Percentiles rank a stretch among this genome's conserved stretches.
phyloP scores from a whole-genome alignment of 208 protist genomes.

The Herpetomonas tarakana region DNA sequence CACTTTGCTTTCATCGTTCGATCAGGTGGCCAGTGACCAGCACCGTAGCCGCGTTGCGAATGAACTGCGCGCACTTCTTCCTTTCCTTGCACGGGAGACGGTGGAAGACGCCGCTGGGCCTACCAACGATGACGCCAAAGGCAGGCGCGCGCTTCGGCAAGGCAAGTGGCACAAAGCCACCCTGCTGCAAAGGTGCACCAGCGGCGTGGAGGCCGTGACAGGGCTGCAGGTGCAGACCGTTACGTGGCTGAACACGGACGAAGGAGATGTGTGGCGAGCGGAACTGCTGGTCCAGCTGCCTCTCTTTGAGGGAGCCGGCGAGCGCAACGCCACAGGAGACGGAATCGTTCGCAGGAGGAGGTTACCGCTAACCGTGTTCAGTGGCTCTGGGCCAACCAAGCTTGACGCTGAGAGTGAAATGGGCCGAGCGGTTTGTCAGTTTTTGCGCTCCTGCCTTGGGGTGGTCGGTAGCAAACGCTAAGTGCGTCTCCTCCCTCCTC shows the following conservation, averaged over 20 bases:
- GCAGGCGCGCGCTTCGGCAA: too few relatives aligned
- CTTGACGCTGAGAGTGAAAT: background rate
- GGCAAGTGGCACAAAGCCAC: too few relatives aligned
- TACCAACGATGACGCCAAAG: too few relatives aligned
- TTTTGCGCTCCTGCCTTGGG: too few relatives aligned
- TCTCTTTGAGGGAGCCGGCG: background rate
- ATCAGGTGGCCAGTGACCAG: background rate
- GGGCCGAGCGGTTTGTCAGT: background rate
- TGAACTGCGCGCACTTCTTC: too few relatives aligned
- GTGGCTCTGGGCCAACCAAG: background rate
- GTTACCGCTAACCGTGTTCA: background rate
- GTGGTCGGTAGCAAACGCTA: too few relatives aligned
- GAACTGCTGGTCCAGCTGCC: slow-evolving; percentile 1
- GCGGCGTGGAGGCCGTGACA: background rate
- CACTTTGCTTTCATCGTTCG: background rate
- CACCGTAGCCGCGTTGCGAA: too few relatives aligned
- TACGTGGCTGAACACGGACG: background rate
- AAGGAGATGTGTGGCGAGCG: background rate
- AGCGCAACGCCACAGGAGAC: background rate
- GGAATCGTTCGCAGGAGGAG: too few relatives aligned
- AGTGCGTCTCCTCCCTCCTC: too few relatives aligned
- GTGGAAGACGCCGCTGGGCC: too few relatives aligned
- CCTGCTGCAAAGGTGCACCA: background rate
- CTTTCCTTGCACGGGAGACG: too few relatives aligned
- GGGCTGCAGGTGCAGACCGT: background rate